Evolutionary conservation across 495 filamentous ascomycete species (phyloP).

Genomic region (Hypoxylon fragiforme): DNA sequence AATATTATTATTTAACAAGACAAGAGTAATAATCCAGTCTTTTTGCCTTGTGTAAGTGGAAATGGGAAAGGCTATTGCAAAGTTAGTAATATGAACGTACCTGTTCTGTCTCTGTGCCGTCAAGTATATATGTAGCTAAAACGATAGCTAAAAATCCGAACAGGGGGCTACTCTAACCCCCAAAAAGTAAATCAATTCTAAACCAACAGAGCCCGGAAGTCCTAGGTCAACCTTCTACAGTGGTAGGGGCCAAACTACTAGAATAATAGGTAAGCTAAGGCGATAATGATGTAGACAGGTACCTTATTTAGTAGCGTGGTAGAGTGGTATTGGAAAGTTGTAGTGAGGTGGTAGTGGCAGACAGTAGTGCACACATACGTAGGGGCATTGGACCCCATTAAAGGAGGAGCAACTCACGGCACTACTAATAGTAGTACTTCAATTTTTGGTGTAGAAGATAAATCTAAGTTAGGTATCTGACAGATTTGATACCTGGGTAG

Average conservation of each 20-base stretch:
- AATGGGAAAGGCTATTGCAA: too few species aligned
- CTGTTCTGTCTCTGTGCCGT: too few species aligned
- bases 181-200: constrained; percentile 34
- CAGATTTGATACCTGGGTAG: too few species aligned
- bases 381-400: neutral
- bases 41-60: too few species aligned
- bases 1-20: too few species aligned
- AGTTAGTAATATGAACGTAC: too few species aligned
- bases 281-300: neutral
- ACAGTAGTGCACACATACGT: neutral
- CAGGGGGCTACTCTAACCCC: constrained; percentile 8
- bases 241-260: constrained; percentile 12
- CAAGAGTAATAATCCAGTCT: too few species aligned
- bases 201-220: constrained; percentile 24
- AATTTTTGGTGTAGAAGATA: too few species aligned
- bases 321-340: neutral
- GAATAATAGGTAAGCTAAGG: constrained; percentile 18
- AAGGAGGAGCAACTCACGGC: too few species aligned
- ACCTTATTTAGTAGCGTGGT: neutral
- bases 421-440: too few species aligned
- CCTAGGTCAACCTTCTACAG: neutral
- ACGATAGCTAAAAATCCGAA: constrained; percentile 24
- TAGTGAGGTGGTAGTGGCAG: neutral
- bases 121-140: too few species aligned
- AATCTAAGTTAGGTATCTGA: too few species aligned